Percentiles rank a stretch among this genome's conserved stretches.
phyloP scores from a whole-genome alignment of 208 protist species.

The Acanthamoeba lenticulata region DNA sequence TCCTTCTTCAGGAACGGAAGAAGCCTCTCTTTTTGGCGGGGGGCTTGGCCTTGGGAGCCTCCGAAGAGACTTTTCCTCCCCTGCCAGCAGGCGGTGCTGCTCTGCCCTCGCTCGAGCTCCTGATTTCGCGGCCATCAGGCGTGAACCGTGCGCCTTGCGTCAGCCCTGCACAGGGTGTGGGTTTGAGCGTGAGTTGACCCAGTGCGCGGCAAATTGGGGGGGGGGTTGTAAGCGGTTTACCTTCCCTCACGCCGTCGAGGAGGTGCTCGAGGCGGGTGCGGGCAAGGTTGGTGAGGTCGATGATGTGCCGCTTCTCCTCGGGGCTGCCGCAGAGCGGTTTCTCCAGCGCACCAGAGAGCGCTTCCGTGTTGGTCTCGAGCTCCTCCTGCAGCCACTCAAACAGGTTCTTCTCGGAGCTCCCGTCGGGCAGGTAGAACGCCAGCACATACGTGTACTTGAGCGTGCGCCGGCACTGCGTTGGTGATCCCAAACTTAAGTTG shows the following conservation, averaged over 20 bases:
- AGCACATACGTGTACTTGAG: conserved; percentile 75
- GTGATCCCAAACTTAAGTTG: neutral
- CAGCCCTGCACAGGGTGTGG: neutral
- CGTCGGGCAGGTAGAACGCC: conserved; percentile 71
- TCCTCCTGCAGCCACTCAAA: conserved; percentile 73
- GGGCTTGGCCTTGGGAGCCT: no score
- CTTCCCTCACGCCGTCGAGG: conserved; percentile 22
- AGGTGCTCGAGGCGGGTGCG: conserved; percentile 35
- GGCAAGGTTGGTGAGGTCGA: conserved; percentile 41
- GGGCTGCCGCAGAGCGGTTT: neutral
- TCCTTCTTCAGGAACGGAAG: no score
- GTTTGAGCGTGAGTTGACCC: neutral
- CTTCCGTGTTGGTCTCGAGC: conserved; percentile 67
- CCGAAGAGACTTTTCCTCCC: no score
- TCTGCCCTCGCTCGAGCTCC: neutral
- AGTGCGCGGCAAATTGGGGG: neutral
- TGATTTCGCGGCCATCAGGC: neutral
- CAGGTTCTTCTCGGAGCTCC: conserved; percentile 65
- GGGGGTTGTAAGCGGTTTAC: neutral
- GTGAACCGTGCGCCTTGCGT: conserved; percentile 38
- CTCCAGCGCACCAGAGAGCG: conserved; percentile 53
- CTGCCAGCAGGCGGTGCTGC: neutral
- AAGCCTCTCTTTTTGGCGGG: no score
- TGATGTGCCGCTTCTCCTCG: conserved; percentile 16
- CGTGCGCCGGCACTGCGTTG: conserved; percentile 58